Evolutionary conservation across 75 land plant species (phyloP).

Genomic region (Cunninghamia lanceolata): DNA sequence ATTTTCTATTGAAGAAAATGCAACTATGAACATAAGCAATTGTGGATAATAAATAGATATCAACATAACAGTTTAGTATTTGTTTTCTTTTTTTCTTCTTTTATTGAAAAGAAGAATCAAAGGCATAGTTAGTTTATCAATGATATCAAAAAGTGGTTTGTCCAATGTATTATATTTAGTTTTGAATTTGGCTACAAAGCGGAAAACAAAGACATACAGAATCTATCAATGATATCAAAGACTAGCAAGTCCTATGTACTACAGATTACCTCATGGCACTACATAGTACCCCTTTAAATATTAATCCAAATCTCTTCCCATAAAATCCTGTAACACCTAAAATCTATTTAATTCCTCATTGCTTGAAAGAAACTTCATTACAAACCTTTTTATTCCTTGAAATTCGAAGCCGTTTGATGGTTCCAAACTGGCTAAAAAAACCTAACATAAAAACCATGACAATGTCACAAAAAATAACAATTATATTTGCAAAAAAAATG

Average conservation of each 20-base stretch:
- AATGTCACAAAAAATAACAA: too few relatives aligned
- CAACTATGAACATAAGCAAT: neutral
- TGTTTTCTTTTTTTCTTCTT: neutral
- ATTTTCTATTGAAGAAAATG: neutral
- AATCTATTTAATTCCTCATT: neutral
- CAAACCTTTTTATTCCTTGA: conserved; percentile 87
- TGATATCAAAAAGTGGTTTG: neutral
- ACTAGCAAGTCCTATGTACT: neutral
- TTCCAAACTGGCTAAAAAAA: conserved; percentile 86
- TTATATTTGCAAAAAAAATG: too few relatives aligned
- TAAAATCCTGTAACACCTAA: neutral
- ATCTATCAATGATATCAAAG: neutral
- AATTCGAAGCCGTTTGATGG: conserved; percentile 59
- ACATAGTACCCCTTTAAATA: neutral
- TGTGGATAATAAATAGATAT: neutral
- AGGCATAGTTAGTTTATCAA: neutral
- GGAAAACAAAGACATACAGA: neutral
- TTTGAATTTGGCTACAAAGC: neutral
- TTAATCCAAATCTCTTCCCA: neutral
- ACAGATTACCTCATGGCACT: neutral
- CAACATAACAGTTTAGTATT: neutral
- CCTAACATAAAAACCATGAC: conserved; percentile 32
- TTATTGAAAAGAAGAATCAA: neutral
- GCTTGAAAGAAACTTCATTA: neutral
- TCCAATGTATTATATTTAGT: neutral